Base-by-base conservation (phyloP, 345 rosid species). In the Carallia brachiata region DNA sequence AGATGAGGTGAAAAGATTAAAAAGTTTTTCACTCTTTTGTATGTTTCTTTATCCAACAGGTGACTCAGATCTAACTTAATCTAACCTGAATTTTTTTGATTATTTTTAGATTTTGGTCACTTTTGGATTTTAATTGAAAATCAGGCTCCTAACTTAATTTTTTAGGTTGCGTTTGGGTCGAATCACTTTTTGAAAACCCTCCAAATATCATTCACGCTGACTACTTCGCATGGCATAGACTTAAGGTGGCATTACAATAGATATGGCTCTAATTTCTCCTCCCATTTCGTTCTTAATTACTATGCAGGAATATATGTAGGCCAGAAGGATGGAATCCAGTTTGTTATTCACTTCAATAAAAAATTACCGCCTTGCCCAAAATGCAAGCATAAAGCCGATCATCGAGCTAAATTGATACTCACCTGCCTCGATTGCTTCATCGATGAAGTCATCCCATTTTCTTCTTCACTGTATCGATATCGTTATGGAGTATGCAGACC, bases 261-360 rank as follows among this genome's bases (percentile, higher is more conserved):
- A 30, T 8, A 55, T 1, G 5, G 27, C 13, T 55, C 32, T 8
- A 12, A 23, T 12, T 28, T 28, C 15, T 55, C 12, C 15, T 8
- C 2, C 60, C 31, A 55, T 15, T 12, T 4, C 7, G 7, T 13
- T 32, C 17, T 44, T 23, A n/a, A 37, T 63, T 32, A 36, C 44
- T 17, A 61, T 40, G 47, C 1, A 73, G 71, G 76, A 60, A 73
- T 73, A 23, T 73, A 73, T 37, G 76, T 60, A 19, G 66, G 55
- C 18, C 64, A n/a, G 6, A 63, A 47, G 18, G 9, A 44, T 10
- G 53, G 52, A 63, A 30, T 40, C 7, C 28, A 13, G 2, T 36
- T 5, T 23, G 71, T 66, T 10, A 73, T 73, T 66, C 76, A 52
- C 69, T 66, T 66, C 47, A 36, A 9, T 7, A 52, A 32, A 52